Conservation (phyloP, 2,329 filamentous ascomycete species). For the Chlorencoelia australis region DNA sequence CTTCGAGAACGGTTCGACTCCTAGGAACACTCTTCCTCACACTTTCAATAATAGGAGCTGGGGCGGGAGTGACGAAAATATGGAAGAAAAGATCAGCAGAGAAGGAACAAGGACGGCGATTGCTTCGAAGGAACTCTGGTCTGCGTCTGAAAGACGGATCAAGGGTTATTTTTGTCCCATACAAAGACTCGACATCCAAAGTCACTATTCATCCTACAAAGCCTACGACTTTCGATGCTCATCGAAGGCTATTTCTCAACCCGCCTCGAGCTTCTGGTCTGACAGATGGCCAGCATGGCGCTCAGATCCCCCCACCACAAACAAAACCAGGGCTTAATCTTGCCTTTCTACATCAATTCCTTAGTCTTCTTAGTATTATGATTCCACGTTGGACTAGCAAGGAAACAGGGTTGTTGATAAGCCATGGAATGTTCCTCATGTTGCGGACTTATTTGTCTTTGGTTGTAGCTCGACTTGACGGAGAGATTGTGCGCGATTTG, state of each 20-base stretch:
- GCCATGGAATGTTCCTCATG: constrained; percentile 83
- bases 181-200: constrained; percentile 78
- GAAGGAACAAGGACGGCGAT: constrained; percentile 68
- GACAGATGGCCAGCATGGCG: constrained; percentile 48
- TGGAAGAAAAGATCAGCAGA: constrained; percentile 67
- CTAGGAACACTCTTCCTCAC: constrained; percentile 67
- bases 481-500: constrained; percentile 89
- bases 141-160: constrained; percentile 90
- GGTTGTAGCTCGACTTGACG: constrained; percentile 84
- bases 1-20: constrained; percentile 62
- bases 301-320: constrained; percentile 71
- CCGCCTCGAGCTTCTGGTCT: constrained; percentile 76
- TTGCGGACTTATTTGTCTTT: constrained; percentile 89
- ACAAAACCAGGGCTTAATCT: constrained; percentile 92
- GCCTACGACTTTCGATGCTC: constrained; percentile 88
- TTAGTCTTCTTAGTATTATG: constrained; percentile 95
- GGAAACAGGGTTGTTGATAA: constrained; percentile 80
- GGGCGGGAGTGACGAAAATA: constrained; percentile 70
- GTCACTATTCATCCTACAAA: constrained; percentile 89
- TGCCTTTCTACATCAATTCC: constrained; percentile 91
- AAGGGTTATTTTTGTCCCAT: constrained; percentile 88
- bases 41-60: constrained; percentile 67
- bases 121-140: constrained; percentile 86
- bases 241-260: constrained; percentile 84
- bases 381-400: constrained; percentile 93